Conservation (phyloP, 441 rosid genomes). For the Pelargonium citronellum region DNA sequence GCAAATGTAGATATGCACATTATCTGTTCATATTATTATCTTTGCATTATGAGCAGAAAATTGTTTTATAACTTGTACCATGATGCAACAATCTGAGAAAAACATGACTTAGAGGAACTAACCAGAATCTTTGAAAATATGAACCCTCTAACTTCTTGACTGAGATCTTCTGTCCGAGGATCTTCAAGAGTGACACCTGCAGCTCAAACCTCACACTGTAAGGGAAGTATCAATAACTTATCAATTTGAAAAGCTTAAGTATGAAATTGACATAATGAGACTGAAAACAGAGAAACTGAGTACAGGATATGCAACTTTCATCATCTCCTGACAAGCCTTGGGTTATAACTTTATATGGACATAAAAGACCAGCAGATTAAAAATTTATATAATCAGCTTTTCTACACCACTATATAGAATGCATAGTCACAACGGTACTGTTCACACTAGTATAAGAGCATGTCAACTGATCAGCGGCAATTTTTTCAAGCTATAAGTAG, state of each 20-base stretch:
- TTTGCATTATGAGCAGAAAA: not conserved
- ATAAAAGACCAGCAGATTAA: not conserved
- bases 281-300: not conserved
- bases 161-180: slow-evolving; percentile 97
- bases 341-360: not conserved
- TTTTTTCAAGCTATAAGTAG: not conserved
- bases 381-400: not conserved
- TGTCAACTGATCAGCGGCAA: not conserved
- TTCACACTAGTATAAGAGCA: not conserved
- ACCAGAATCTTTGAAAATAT: slow-evolving; percentile 95
- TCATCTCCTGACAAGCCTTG: not conserved
- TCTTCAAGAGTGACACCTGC: slow-evolving; percentile 97
- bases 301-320: not conserved
- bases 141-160: slow-evolving; percentile 99
- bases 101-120: slow-evolving; percentile 24
- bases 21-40: not conserved
- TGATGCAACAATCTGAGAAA: slow-evolving; percentile 13
- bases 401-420: not conserved
- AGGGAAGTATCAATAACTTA: slow-evolving; percentile 5
- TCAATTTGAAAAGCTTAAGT: slow-evolving; percentile 1
- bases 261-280: too few relatives aligned
- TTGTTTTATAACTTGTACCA: not conserved
- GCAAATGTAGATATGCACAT: not conserved
- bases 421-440: not conserved
- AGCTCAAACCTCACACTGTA: slow-evolving; percentile 31